Percentiles rank a stretch among this genome's conserved stretches.
Evolutionary conservation across 441 rosid species (phyloP).

Genomic region (Caryocar brasiliense): DNA sequence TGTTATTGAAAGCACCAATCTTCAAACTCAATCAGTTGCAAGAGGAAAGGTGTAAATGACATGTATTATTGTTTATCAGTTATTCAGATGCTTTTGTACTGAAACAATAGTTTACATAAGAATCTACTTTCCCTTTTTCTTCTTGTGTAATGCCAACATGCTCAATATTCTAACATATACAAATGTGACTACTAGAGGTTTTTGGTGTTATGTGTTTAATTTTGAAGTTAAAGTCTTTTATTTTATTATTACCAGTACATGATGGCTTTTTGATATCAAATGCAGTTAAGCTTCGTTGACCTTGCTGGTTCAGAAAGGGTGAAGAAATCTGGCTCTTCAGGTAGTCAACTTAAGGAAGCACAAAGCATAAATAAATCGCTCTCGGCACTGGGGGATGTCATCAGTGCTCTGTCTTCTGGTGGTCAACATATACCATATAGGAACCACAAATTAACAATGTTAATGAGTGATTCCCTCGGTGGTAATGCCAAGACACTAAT

Average conservation of each 20-base stretch:
- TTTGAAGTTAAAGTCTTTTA: too few species aligned
- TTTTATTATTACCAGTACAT: too few species aligned
- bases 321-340: conserved; percentile 84
- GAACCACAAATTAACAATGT: conserved; percentile 89
- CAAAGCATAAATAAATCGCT: conserved; percentile 93
- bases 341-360: conserved; percentile 81
- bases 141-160: too few species aligned
- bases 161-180: too few species aligned
- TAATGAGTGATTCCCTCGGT: conserved; percentile 96
- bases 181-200: too few species aligned
- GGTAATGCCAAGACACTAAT: conserved; percentile 96
- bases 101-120: background rate
- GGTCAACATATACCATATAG: conserved; percentile 88
- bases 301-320: conserved; percentile 97
- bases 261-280: background rate
- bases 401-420: conserved; percentile 77
- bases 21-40: conserved; percentile 82
- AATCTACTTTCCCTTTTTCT: background rate
- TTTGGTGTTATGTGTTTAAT: too few species aligned
- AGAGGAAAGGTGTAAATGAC: conserved; percentile 63
- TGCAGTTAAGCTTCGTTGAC: conserved; percentile 89
- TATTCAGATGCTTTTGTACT: background rate
- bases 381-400: conserved; percentile 93
- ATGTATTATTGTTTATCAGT: background rate
- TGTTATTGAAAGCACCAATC: conserved; percentile 80